phyloP scores from a whole-genome alignment of 129 eudicot species.

The Flaveria ramosissima region DNA sequence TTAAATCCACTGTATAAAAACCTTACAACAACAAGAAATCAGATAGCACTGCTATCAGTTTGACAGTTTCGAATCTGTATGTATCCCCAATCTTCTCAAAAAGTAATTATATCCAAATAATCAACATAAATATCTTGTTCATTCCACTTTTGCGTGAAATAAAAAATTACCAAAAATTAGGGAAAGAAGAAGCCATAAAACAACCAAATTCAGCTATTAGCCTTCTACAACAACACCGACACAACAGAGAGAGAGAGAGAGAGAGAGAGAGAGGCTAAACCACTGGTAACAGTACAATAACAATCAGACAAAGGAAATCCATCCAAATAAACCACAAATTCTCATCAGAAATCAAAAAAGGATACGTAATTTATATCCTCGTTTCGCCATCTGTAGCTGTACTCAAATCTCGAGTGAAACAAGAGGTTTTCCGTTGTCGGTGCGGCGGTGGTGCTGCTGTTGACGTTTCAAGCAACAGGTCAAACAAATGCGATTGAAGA shows the following conservation, averaged over 20 bases:
- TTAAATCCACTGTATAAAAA: neutral
- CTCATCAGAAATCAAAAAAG: constrained; percentile 34
- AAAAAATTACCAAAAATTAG: constrained; percentile 7
- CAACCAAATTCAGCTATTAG: constrained; percentile 13
- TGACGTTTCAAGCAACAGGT: constrained; percentile 28
- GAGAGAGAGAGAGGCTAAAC: neutral
- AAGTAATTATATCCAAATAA: neutral
- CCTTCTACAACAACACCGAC: constrained; percentile 8
- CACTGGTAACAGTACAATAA: neutral
- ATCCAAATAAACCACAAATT: constrained; percentile 9
- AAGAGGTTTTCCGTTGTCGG: constrained; percentile 33
- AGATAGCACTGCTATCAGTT: constrained; percentile 1
- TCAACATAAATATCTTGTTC: constrained; percentile 8
- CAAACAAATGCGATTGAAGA: constrained; percentile 23
- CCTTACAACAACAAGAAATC: neutral
- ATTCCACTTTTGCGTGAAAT: neutral
- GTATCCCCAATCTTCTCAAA: constrained; percentile 23
- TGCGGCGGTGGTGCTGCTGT: constrained; percentile 25
- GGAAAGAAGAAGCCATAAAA: constrained; percentile 6
- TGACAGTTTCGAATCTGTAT: neutral
- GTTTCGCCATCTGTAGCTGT: constrained; percentile 52
- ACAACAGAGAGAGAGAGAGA: neutral
- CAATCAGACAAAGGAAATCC: constrained; percentile 7
- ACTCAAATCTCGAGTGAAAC: neutral
- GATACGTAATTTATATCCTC: constrained; percentile 93